phyloP scores from a whole-genome alignment of 2,329 filamentous ascomycete species.

The Talaromyces verruculosus region DNA sequence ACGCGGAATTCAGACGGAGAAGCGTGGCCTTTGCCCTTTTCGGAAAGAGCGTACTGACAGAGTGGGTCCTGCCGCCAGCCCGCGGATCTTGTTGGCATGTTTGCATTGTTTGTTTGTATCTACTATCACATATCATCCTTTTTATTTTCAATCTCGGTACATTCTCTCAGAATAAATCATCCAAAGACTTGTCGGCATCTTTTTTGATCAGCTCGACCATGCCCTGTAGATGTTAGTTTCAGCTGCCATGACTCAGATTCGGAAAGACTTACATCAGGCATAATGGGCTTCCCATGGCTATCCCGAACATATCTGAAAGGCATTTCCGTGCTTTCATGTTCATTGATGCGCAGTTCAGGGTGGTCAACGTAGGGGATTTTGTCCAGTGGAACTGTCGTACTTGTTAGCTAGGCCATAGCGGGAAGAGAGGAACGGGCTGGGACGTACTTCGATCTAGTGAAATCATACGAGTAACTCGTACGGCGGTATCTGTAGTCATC shows the following conservation, averaged over 20 bases:
- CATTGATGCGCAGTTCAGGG: conserved; percentile 84
- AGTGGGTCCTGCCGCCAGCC: conserved; percentile 3
- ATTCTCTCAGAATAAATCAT: conserved; percentile 68
- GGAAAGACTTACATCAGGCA: conserved; percentile 73
- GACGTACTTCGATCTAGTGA: conserved; percentile 75
- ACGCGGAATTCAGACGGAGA: neutral
- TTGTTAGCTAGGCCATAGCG: neutral
- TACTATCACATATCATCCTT: neutral
- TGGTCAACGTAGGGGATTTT: conserved; percentile 81
- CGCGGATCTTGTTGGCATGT: conserved; percentile 4
- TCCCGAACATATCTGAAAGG: conserved; percentile 92
- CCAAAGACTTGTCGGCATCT: conserved; percentile 88
- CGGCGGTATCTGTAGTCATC: conserved; percentile 98
- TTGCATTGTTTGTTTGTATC: conserved; percentile 11
- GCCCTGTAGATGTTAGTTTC: conserved; percentile 56
- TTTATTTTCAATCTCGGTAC: neutral
- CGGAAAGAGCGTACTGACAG: neutral
- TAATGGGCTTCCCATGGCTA: conserved; percentile 73
- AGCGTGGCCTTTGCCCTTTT: conserved; percentile 11
- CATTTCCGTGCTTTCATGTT: conserved; percentile 95
- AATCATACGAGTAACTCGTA: conserved; percentile 86
- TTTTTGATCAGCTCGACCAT: conserved; percentile 93
- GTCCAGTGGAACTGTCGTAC: conserved; percentile 65
- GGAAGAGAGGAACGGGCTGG: neutral
- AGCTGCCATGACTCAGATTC: neutral